These are phyloP conservation scores for Globisporangium solare DNA, from an alignment of 352 stramenopile genomes.

Conservation along the genomic window DNA sequence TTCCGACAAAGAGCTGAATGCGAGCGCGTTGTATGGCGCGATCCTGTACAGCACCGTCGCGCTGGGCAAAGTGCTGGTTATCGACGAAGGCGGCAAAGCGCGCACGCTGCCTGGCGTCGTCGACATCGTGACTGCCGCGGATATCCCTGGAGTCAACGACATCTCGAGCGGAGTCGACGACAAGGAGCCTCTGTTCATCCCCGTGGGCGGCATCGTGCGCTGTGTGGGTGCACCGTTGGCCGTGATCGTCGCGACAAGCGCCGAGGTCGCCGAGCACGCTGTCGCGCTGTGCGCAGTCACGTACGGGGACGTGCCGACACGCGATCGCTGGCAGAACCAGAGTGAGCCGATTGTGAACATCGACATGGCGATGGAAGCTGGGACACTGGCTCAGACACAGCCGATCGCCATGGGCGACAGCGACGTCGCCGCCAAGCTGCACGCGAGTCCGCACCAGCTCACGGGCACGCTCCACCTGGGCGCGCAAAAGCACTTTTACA, in stretches of 20 bases:
- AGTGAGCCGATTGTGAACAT: slow-evolving; percentile 32
- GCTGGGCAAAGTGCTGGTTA: slow-evolving; percentile 90
- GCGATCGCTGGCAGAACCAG: slow-evolving; percentile 28
- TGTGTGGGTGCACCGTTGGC: slow-evolving; percentile 35
- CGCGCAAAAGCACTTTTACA: slow-evolving; percentile 96
- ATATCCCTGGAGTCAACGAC: slow-evolving; percentile 80
- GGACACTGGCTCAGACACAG: slow-evolving; percentile 56
- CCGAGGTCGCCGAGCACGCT: slow-evolving; percentile 70
- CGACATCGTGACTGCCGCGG: slow-evolving; percentile 78
- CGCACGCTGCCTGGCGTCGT: slow-evolving; percentile 90
- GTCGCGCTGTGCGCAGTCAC: slow-evolving; percentile 71
- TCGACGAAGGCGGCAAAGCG: slow-evolving; percentile 90
- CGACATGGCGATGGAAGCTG: slow-evolving; percentile 23
- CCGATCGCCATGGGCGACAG: slow-evolving; percentile 77
- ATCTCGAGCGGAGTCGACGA: slow-evolving; percentile 62
- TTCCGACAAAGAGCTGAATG: slow-evolving; percentile 40
- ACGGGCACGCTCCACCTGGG: slow-evolving; percentile 86
- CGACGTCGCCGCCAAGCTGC: slow-evolving; percentile 62
- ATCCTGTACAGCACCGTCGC: slow-evolving; percentile 76
- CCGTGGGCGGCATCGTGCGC: slow-evolving; percentile 27
- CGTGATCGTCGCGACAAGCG: slow-evolving; percentile 33
- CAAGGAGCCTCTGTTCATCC: slow-evolving; percentile 39
- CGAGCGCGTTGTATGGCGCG: slow-evolving; percentile 77
- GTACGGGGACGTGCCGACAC: slow-evolving; percentile 22
- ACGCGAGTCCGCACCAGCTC: slow-evolving; percentile 90